Percentiles rank a stretch among this genome's conserved stretches.
These are phyloP conservation scores for Adansonia grandidieri DNA, from an alignment of 441 rosid species.

Conservation along the genomic window DNA sequence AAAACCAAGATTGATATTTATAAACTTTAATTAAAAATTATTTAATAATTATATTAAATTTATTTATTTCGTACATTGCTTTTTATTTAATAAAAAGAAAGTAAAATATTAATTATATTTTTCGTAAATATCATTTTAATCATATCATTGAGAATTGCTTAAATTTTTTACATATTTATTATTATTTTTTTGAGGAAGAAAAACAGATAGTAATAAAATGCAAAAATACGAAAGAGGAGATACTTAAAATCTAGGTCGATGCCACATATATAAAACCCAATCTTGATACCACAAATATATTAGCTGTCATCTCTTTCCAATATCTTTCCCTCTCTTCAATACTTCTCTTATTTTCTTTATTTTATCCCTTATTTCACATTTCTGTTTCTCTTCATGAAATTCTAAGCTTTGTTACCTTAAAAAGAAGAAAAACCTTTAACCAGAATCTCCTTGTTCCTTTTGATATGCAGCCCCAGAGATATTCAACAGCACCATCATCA, in stretches of 20 bases:
- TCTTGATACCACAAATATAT: constrained; percentile 34
- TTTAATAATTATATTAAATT: no score
- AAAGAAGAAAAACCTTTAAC: not conserved
- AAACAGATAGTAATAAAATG: not conserved
- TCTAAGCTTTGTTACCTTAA: not conserved
- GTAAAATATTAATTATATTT: not conserved
- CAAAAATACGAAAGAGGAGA: not conserved
- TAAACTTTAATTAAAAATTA: no score
- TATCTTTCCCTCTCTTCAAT: constrained; percentile 30
- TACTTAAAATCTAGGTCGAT: not conserved
- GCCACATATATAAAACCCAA: constrained; percentile 22
- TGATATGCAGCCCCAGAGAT: constrained; percentile 29
- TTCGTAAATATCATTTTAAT: not conserved
- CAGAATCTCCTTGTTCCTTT: not conserved
- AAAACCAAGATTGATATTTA: not conserved
- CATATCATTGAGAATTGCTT: not conserved
- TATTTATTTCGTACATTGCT: no score
- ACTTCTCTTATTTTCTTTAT: constrained; percentile 13
- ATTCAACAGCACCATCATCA: not conserved
- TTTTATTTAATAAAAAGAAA: not conserved
- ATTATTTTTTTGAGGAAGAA: not conserved
- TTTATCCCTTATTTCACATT: not conserved
- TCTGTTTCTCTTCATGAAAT: constrained; percentile 1
- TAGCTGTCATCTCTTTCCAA: constrained; percentile 45
- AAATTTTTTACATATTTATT: not conserved